Conservation (phyloP, 805 yeast genomes). For the Priceomyces fermenticarens region DNA sequence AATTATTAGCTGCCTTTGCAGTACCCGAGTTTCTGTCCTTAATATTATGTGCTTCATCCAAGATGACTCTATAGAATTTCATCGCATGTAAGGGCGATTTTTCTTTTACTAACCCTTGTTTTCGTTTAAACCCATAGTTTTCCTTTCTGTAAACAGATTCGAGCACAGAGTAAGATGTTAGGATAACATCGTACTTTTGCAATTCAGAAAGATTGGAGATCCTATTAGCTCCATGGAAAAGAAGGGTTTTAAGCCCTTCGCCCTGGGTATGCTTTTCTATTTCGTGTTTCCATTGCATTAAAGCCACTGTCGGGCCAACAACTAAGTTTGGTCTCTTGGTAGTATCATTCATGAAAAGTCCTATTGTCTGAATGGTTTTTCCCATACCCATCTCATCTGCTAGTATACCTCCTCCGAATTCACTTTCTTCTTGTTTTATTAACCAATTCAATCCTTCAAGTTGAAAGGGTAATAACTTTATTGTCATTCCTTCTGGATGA, state of each 20-base stretch:
- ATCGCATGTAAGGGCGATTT: slow-evolving; percentile 70
- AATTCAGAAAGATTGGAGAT: slow-evolving; percentile 57
- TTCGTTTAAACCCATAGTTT: slow-evolving; percentile 75
- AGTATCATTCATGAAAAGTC: slow-evolving; percentile 70
- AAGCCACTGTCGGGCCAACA: slow-evolving; percentile 97
- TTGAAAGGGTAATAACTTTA: slow-evolving; percentile 83
- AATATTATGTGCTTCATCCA: slow-evolving; percentile 97
- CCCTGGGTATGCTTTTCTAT: slow-evolving; percentile 76
- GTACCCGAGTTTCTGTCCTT: slow-evolving; percentile 93
- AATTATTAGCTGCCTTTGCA: slow-evolving; percentile 81
- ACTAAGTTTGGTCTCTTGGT: slow-evolving; percentile 76
- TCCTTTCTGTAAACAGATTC: slow-evolving; percentile 87
- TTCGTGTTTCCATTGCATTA: slow-evolving; percentile 97
- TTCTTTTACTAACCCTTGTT: slow-evolving; percentile 68
- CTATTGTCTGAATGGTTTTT: slow-evolving; percentile 94
- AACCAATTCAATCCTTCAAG: slow-evolving; percentile 93
- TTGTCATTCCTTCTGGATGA: slow-evolving; percentile 78
- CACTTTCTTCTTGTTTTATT: slow-evolving; percentile 71
- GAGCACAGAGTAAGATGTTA: slow-evolving; percentile 90
- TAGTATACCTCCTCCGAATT: slow-evolving; percentile 82
- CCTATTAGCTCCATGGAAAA: slow-evolving; percentile 86
- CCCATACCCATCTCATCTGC: slow-evolving; percentile 99
- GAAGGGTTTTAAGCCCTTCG: slow-evolving; percentile 60
- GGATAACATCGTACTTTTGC: slow-evolving; percentile 66
- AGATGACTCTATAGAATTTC: slow-evolving; percentile 76